Base-by-base conservation (phyloP, 1,139 yeast genomes). In the Wickerhamomyces sp. region DNA sequence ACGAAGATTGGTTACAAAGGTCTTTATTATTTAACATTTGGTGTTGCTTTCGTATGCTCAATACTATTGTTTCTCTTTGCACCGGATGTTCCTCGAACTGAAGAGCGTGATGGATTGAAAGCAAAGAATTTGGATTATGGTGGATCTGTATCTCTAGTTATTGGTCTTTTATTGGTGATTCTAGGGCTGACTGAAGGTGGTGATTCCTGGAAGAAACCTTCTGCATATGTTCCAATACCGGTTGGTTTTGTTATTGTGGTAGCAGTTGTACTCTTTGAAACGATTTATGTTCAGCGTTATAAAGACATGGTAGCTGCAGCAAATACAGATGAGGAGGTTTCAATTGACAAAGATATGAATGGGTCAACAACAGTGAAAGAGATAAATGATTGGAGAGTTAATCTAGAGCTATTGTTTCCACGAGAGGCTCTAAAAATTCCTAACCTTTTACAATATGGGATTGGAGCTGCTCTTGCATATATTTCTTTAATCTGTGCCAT, bases 111-210 rank as follows among this genome's bases (percentile, higher is more conserved):
- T 5, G 58, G 24, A 42, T 32, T 27, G 41, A 56, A 36, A 17
- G 2, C 43, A 43, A 7, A 64, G 63, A 28, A 38, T 26, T 43
- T 64, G 29, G 60, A 63, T 37, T 59, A 50, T 35, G 38, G 45
- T 20, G 64, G 59, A 3, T 54, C 54, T 3, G 17, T 46, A 3
- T 17, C 53, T 2, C 41, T 61, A 6, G 54, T 63, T 22, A 42
- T 45, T 8, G 65, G 65, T 0, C 40, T 54, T 14, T 30, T 49
- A 4, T 39, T 63, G 21, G 45, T 62, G 9, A 55, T 60, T 24
- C 46, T 57, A 2, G 67, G 66, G 0, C 47, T 63, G 18, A 61
- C 63, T 1, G 60, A 61, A 38, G 65, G 63, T 18, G 65, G 64
- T 20, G 49, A 46, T 14, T 42, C 44, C 14, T 63, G 67, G 67